Base-by-base conservation (phyloP, 1,284 basidiomycete species). In the Cutaneotrichosporon sp. region DNA sequence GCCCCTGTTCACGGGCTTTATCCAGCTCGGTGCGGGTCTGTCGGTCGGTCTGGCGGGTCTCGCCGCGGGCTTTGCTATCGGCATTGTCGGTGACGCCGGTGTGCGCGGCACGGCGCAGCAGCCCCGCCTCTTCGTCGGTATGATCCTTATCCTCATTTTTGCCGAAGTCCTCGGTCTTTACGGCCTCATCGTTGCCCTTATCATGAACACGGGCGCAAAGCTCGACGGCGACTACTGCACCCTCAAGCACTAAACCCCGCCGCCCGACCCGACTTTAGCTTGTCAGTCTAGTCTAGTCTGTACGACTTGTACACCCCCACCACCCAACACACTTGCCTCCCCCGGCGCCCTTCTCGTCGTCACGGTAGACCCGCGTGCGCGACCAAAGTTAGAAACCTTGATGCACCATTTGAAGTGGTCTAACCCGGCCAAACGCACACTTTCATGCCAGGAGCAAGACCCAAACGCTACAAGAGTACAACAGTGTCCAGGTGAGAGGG, bases 11-110 rank as follows among this genome's bases (percentile, higher is more conserved):
- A 82, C 86, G 63, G 88, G 88, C 52, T 90, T 91, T 77, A 83
- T 92, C 59, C 89, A 92, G 73, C 85, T 93, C 57, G 89, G 90
- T 66, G 90, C 90, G 17, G 90, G 90, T 72, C 81, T 92, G 41
- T 56, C 59, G 2, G 88, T 90, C 71, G 90, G 90, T 65, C 81
- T 92, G 45, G 84, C 90, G 33, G 90, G 90, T 79, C 81, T 93
- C 37, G 88, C 90, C 15, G 90, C 90, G 51, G 90, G 90, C 46
- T 90, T 90, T 70, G 90, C 90, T 15, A 90, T 93, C 66, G 90
- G 93, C 60, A 89, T 97, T 69, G 93, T 97, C 54, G 91, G 94
- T 74, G 90, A 97, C 73, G 88, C 93, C 58, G 90, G 90, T 81
- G 90, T 92, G 38, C 81, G 90, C 56, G 88, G 88, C 53, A 90